These are phyloP conservation scores for Cryptosporidium andersoni DNA, from an alignment of 169 alveolate genomes.

Conservation along the genomic window DNA sequence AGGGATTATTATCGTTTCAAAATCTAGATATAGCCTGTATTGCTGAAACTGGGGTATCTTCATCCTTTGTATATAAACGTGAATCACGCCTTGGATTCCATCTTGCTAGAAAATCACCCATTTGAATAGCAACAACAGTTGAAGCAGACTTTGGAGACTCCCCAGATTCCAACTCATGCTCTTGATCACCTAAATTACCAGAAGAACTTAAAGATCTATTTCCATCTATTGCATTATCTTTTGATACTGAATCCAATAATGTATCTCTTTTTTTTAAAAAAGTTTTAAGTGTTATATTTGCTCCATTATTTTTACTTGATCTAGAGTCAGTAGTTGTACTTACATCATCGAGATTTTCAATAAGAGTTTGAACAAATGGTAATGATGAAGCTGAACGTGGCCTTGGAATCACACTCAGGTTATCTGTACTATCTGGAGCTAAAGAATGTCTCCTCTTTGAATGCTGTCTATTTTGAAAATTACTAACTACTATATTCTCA, in stretches of 20 bases:
- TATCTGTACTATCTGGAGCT: conserved; percentile 41
- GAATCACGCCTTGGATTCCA: conserved; percentile 68
- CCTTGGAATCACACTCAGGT: conserved; percentile 18
- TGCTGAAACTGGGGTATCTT: not conserved
- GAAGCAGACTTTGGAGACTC: conserved; percentile 70
- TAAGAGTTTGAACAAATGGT: conserved; percentile 62
- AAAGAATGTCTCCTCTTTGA: conserved; percentile 50
- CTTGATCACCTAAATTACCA: not conserved
- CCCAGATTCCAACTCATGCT: conserved; percentile 24
- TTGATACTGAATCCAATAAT: not conserved
- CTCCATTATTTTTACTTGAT: conserved; percentile 19
- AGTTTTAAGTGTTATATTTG: conserved; percentile 4
- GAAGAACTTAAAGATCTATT: not conserved
- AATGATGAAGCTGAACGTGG: conserved; percentile 70
- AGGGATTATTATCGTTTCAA: not conserved
- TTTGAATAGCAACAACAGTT: conserved; percentile 66
- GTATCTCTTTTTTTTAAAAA: conserved; percentile 22
- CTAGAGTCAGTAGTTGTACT: conserved; percentile 48
- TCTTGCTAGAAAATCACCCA: conserved; percentile 68
- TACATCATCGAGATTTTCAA: conserved; percentile 29
- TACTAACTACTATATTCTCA: not conserved
- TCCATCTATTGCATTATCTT: not conserved
- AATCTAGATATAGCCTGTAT: not conserved
- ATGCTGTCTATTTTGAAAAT: conserved; percentile 12
- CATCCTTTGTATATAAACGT: conserved; percentile 2